Evolutionary conservation across 2,329 filamentous ascomycete genomes (phyloP).

Genomic region (Claviceps fusiformis): DNA sequence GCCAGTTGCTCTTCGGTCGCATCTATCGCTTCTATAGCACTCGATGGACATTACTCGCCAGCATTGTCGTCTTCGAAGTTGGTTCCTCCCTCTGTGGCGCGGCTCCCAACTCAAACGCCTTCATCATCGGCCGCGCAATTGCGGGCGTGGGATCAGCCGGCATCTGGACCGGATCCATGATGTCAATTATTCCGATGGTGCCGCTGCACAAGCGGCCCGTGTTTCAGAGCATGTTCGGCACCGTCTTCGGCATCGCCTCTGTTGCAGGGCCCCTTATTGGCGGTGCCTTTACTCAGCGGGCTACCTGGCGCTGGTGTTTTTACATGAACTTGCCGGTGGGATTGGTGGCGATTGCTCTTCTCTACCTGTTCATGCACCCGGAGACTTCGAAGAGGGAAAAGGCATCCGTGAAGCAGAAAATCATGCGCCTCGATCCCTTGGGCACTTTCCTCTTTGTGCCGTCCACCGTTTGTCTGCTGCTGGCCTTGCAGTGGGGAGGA

Average conservation of each 20-base stretch:
- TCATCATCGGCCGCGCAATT: constrained; percentile 39
- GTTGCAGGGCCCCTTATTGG: constrained; percentile 37
- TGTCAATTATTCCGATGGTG: constrained; percentile 29
- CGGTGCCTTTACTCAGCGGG: constrained; percentile 34
- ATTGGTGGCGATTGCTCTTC: constrained; percentile 29
- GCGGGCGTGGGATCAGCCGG: constrained; percentile 32
- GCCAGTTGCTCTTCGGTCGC: background rate
- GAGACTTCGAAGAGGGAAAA: constrained; percentile 11
- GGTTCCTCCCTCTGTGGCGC: background rate
- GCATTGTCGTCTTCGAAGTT: background rate
- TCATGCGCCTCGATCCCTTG: constrained; percentile 34
- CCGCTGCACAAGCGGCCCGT: constrained; percentile 40
- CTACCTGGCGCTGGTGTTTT: constrained; percentile 41
- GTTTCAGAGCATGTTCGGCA: constrained; percentile 40
- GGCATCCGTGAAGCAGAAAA: constrained; percentile 20
- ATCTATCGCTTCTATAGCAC: background rate
- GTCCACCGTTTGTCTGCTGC: constrained; percentile 36
- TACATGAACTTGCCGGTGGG: constrained; percentile 33
- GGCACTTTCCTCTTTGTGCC: constrained; percentile 38
- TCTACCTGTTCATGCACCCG: constrained; percentile 29
- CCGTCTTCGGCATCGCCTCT: constrained; percentile 41
- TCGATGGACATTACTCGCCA: background rate
- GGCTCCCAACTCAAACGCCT: constrained; percentile 30
- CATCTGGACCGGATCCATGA: constrained; percentile 34
- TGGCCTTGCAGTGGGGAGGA: constrained; percentile 46